Conservation (phyloP, 345 rosid genomes). For the Camelina laxa region DNA sequence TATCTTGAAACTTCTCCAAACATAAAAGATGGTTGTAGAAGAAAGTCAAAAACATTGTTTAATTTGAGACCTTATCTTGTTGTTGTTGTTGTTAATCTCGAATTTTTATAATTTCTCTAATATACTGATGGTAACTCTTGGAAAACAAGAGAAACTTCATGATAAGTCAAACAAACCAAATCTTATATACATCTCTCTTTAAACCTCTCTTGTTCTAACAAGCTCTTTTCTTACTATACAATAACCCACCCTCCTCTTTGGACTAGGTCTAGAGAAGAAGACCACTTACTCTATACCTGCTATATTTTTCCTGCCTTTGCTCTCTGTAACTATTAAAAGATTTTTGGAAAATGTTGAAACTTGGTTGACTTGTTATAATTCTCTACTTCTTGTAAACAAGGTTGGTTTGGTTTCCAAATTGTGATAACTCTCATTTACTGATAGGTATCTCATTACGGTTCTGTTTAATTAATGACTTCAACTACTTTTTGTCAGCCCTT, state of each 20-base stretch:
- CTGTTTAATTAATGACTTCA: constrained; percentile 35
- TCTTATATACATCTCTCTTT: background rate
- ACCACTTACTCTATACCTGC: background rate
- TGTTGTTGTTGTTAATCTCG: background rate
- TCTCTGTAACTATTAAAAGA: background rate
- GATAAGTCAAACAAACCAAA: background rate
- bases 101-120: background rate
- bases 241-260: background rate
- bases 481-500: constrained; percentile 39
- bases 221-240: background rate
- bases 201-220: background rate
- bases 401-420: background rate
- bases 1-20: background rate
- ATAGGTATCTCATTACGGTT: constrained; percentile 7
- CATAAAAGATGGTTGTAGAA: background rate
- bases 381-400: background rate
- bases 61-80: background rate
- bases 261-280: background rate
- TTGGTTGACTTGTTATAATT: constrained; percentile 1
- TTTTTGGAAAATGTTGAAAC: background rate
- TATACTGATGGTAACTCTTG: background rate
- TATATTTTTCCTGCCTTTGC: background rate
- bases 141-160: background rate
- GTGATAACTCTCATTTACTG: constrained; percentile 11
- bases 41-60: background rate